Conservation (phyloP, 495 filamentous ascomycete genomes). For the Pseudevernia furfuracea region DNA sequence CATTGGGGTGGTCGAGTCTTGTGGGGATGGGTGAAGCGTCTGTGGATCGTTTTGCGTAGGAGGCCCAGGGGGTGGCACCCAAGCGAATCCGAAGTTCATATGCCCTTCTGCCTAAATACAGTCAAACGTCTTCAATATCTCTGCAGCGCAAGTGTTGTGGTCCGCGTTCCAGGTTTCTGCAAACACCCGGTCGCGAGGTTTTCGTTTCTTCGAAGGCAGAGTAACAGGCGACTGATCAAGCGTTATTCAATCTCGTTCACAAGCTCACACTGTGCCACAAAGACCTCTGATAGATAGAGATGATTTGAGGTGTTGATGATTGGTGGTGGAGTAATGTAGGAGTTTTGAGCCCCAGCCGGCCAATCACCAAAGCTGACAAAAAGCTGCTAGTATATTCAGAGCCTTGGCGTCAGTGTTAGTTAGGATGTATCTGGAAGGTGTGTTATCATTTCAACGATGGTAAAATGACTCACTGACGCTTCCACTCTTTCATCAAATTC, state of each 20-base stretch:
- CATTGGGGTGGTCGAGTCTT: slow-evolving; percentile 18
- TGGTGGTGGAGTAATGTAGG: background rate
- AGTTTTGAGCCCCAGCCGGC: background rate
- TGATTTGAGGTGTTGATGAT: background rate
- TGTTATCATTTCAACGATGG: background rate
- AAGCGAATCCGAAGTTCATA: slow-evolving; percentile 15
- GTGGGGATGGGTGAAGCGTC: slow-evolving; percentile 5
- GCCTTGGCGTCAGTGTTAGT: background rate
- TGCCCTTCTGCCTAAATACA: background rate
- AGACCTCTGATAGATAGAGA: background rate
- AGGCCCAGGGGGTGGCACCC: slow-evolving; percentile 9
- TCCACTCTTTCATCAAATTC: background rate
- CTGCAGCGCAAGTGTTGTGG: background rate
- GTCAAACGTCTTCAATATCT: background rate
- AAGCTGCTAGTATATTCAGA: background rate
- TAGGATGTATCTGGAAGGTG: background rate
- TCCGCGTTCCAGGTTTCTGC: background rate
- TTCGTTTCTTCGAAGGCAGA: background rate
- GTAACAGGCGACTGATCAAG: background rate
- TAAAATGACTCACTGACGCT: background rate
- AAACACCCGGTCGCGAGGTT: background rate
- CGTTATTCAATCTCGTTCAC: background rate
- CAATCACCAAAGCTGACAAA: background rate
- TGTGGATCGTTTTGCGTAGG: slow-evolving; percentile 10
- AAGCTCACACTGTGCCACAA: background rate